Evolutionary conservation across 331 rosid genomes (phyloP), one percentile per base, ranked within the genome.

Genomic region (Ulmus americana): DNA sequence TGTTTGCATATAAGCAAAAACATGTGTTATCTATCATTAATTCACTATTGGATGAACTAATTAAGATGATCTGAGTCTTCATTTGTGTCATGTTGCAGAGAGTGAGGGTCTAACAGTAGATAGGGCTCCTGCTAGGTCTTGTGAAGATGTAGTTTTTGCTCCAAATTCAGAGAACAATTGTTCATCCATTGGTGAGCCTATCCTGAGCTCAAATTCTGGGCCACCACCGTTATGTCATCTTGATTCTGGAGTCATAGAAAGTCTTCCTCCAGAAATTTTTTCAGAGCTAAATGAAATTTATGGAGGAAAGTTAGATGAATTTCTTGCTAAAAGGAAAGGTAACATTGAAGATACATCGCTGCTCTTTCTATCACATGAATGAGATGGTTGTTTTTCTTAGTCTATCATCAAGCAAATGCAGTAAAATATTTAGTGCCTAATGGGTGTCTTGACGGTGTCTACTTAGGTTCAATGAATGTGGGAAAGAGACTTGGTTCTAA

Each of bases 261-360:
- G 77, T 70, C 91, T 92, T 77, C 98, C 98, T 55, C 78, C 86
- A 12, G 97, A 89, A 63, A 75, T 92, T 50, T 77, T 92, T 70
- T 76, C 81, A 10, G 98, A 92, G 67, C 78, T 89, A 63, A 92
- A 92, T 66, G 88, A 79, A 78, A 56, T 77, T 60, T 89, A 92
- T 63, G 82, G 86, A 39, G 95, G 98, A 68, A 83, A 83, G 73
- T 81, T 92, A 70, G 76, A 64, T 70, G 88, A 81, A 76, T 86
- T 80, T 63, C 65, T 83, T 70, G 81, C 86, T 58, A 75, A 82
- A 76, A 74, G 72, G 55, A 85, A 80, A 62, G 71, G 70, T 42
- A 77, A 65, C 55, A 46, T 54, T 62, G 76, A 83, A 83, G 68
- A 63, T 68, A 40, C 50, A 45, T 76, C 35, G n/a, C 63, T 53